These are phyloP conservation scores for Epichloe typhina DNA, from an alignment of 2,329 filamentous ascomycete species.

Conservation along the genomic window DNA sequence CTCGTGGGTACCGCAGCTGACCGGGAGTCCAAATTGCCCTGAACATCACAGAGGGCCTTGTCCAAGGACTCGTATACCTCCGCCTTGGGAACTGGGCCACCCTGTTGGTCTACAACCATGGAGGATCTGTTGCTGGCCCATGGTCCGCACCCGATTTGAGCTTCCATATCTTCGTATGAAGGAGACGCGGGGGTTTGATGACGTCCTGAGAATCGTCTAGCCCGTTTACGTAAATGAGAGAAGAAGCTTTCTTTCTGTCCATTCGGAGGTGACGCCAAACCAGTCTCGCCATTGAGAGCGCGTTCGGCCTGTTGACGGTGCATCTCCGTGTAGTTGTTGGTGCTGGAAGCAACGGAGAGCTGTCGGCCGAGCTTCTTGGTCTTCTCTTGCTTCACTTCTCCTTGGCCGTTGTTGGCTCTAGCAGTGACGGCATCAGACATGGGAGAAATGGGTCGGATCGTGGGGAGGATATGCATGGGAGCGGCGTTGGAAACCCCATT, in stretches of 20 bases:
- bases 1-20: constrained; percentile 35
- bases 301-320: constrained; percentile 86
- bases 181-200: constrained; percentile 73
- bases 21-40: constrained; percentile 35
- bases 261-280: constrained; percentile 61
- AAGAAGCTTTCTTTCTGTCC: constrained; percentile 95
- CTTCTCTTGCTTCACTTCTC: constrained; percentile 42
- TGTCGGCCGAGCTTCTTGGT: constrained; percentile 91
- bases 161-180: constrained; percentile 74
- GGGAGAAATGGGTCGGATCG: constrained; percentile 89
- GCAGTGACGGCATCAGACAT: constrained; percentile 87
- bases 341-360: constrained; percentile 80
- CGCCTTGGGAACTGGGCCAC: constrained; percentile 35
- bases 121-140: constrained; percentile 82
- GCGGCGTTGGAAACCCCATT: constrained; percentile 69
- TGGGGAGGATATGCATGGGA: constrained; percentile 91
- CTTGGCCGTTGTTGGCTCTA: constrained; percentile 60
- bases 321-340: constrained; percentile 82
- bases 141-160: constrained; percentile 81
- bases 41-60: constrained; percentile 41
- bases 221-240: constrained; percentile 88
- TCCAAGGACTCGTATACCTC: constrained; percentile 49
- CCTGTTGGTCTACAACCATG: constrained; percentile 56
- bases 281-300: constrained; percentile 70
- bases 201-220: constrained; percentile 80